Percentiles rank a stretch among this genome's conserved stretches.
Evolutionary conservation across 305 asterid genomes (phyloP).

Genomic region (Plantago coronopus): DNA sequence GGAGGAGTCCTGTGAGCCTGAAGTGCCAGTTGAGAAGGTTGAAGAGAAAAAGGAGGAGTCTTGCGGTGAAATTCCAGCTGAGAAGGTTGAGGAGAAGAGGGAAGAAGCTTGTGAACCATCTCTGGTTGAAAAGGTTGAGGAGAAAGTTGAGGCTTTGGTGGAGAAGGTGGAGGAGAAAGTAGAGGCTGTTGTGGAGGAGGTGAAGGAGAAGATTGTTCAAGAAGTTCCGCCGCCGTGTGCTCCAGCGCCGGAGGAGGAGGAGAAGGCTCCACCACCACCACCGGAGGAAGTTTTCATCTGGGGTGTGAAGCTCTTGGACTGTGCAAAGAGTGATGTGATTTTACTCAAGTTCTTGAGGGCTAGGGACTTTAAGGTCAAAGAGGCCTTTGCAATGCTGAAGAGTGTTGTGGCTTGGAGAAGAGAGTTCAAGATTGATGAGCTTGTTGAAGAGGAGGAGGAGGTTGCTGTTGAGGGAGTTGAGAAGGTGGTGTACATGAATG

Average conservation of each 20-base stretch:
- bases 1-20: slow-evolving; percentile 11
- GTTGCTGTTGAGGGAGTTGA: slow-evolving; percentile 47
- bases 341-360: slow-evolving; percentile 88
- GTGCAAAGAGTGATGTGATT: slow-evolving; percentile 61
- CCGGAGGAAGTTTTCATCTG: slow-evolving; percentile 80
- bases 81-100: slow-evolving; percentile 26
- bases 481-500: slow-evolving; percentile 67
- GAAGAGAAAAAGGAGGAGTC: slow-evolving; percentile 32
- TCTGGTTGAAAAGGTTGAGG: slow-evolving; percentile 24
- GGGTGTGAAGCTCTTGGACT: slow-evolving; percentile 74
- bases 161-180: slow-evolving; percentile 29
- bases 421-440: slow-evolving; percentile 62
- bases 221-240: slow-evolving; percentile 46
- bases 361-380: slow-evolving; percentile 81
- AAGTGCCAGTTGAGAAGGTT: slow-evolving; percentile 23
- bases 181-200: slow-evolving; percentile 44
- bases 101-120: slow-evolving; percentile 3
- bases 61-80: slow-evolving; percentile 22
- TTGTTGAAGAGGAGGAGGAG: slow-evolving; percentile 58
- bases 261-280: slow-evolving; percentile 26
- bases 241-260: slow-evolving; percentile 25
- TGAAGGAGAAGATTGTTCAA: slow-evolving; percentile 65
- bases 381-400: slow-evolving; percentile 77
- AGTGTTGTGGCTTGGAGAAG: slow-evolving; percentile 79
- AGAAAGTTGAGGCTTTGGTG: slow-evolving; percentile 26